Base-by-base conservation (phyloP, 1,139 yeast species). In the Protomyces macrosporus region DNA sequence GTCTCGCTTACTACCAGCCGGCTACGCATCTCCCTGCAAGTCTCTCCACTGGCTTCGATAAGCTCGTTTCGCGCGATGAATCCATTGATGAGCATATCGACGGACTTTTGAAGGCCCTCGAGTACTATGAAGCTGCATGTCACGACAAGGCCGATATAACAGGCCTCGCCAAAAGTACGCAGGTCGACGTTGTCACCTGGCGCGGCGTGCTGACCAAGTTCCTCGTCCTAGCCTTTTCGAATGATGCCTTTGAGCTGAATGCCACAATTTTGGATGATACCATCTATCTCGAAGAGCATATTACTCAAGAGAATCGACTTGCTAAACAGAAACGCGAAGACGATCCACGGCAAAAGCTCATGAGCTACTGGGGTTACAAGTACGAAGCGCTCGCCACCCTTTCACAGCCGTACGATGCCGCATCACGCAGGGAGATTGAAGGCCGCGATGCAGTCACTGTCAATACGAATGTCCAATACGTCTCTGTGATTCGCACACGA, bases 191-290 rank as follows among this genome's bases (percentile, higher is more conserved):
- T 45, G 78, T 93, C 52, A 85, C 97, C 0, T 89, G 89, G 81
- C 79, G 98, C 69, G 97, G 97, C 0, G 76, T 89, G 53, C 83
- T 91, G 84, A 72, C 91, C 53, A 82, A 81, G 68, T 72, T 90
- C 33, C 76, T 90, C 74, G 77, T 84, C 3, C 75, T 87, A 42
- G 90, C 90, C 0, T 84, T 81, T 70, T 80, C 81, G 63, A 75
- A 77, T 48, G 87, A 87, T 65, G 81, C 82, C n/a, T 75, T 90
- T 16, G 84, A 83, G 67, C 76, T 88, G 64, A 84, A 88, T 67
- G 75, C 88, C 6, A 82, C 79, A 5, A 77, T 78, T 35, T 90
- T 48, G 71, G 73, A 68, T 53, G 73, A 70, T 68, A 73, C 71
- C 65, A 74, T 63, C 61, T 74, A 69, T 48, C 45, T 66, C 75